Percentiles rank a stretch among this genome's conserved stretches.
phyloP scores from a whole-genome alignment of 2,329 filamentous ascomycete species.

The Exophiala sp. region DNA sequence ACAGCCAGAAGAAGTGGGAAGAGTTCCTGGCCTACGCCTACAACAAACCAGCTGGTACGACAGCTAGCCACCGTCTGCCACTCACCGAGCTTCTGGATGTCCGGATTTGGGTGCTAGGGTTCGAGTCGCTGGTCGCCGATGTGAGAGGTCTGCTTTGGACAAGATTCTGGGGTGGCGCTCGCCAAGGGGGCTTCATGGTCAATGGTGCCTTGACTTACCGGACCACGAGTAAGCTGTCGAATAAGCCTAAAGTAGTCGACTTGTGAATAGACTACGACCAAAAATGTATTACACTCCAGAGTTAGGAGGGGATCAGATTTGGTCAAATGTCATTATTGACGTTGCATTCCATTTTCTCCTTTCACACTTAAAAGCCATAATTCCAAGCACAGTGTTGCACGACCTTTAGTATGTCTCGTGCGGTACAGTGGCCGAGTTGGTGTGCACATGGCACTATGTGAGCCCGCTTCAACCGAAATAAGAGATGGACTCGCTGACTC shows the following conservation, averaged over 20 bases:
- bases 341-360: no score
- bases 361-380: no score
- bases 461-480: no score
- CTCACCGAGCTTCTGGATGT: constrained; percentile 36
- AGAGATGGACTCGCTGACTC: no score
- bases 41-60: constrained; percentile 28
- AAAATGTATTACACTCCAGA: no score
- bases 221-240: constrained; percentile 34
- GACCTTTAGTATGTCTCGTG: no score
- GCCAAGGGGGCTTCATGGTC: constrained; percentile 49
- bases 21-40: constrained; percentile 44
- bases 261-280: constrained; percentile 25
- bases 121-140: constrained; percentile 49
- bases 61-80: constrained; percentile 29
- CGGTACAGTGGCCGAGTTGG: no score
- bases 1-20: constrained; percentile 66
- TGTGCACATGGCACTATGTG: no score
- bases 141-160: constrained; percentile 55
- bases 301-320: no score
- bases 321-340: no score
- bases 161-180: constrained; percentile 52
- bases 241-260: constrained; percentile 37
- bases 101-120: constrained; percentile 47
- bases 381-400: no score
- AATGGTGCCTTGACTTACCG: constrained; percentile 54